Evolutionary conservation across 2,329 filamentous ascomycete genomes (phyloP), one percentile per base, ranked within the genome.

Genomic region (Dendrostoma leiphaemia): DNA sequence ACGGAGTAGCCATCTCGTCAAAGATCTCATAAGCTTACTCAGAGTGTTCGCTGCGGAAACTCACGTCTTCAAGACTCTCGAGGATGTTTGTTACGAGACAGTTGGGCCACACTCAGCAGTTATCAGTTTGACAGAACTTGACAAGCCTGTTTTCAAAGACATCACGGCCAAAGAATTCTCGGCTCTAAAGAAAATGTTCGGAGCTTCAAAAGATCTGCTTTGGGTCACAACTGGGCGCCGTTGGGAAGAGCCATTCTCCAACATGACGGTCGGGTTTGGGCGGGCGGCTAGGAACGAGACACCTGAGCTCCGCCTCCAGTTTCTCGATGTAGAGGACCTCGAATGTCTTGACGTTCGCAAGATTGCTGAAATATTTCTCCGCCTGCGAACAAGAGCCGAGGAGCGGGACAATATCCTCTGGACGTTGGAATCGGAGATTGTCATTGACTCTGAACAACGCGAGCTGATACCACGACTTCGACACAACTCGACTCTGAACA

Each of bases 191-290:
- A 32, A 35, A n/a, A 8, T 63, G 1, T 63, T 66, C 13, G 49
- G 40, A 13, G 21, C 24, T 4, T 29, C 40, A 6, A 55, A 49
- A 21, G 59, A 32, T 1, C 21, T 64, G 3, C 32, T 65, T 2
- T 69, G 67, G 67, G 44, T 67, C n/a, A 68, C 65, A 1, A 19
- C 41, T 8, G 62, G 58, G 2, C 52, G 58, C 4, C 34, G 40
- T 9, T 47, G 10, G 1, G 57, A 60, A 6, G 41, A 65, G 17
- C 65, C 63, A 1, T 64, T 57, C 32, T 47, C 58, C 2, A 65
- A 64, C 53, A 63, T 63, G 52, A 62, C 54, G 6, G 55, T 66
- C 12, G 63, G 61, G 6, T 59, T 66, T 19, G 62, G 56, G 1
- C 60, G 64, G 19, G 29, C 55, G 9, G 53, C 59, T 1, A 29